Evolutionary conservation across 2,329 filamentous ascomycete genomes (phyloP), one percentile per base, ranked within the genome.

Genomic region (Cucurbitaria berberidis): DNA sequence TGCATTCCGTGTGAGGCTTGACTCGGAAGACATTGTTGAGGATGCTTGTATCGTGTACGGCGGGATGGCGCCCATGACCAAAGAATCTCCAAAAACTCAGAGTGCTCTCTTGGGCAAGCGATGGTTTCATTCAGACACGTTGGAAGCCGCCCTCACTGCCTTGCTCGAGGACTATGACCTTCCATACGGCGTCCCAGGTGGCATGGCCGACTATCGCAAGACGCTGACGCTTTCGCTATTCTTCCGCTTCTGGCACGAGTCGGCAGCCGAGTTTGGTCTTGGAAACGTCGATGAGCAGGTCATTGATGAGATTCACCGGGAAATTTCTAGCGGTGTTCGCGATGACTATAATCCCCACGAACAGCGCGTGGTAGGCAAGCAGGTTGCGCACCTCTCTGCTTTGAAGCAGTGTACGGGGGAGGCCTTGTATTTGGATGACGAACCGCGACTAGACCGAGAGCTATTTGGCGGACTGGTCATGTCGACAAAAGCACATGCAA

Each of bases 161-260:
- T 78, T 98, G 19, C 90, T 89, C 46, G 80, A 84, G 35, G 93
- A 98, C 66, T 98, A 97, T 68, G 84, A 95, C 68, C 82, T 98
- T 29, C 81, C 84, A 2, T 98, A 93, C 66, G 86, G 90, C 47
- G 95, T 98, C 0, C 93, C 93, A 0, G 93, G 95, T 59, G 93
- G 93, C 21, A 98, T 98, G 95, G 93, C 93, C 0, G 95, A 91
- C 1, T 98, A 97, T 70, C 84, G 93, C 26, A 96, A 93, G 71
- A 90, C 92, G 1, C 78, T 98, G 10, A 92, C 93, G 0, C 79
- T 97, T 45, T 89, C 92, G 0, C 93, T 98, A 78, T 98, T 98
- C 76, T 97, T 97, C 75, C 86, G 91, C n/a, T 98, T 96, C 76
- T 97, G 96, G 74, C 90, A 98, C 66, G 93, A 98, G 53, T 84